Conservation (phyloP, 257 asterid genomes). For the Phtheirospermum japonicum region DNA sequence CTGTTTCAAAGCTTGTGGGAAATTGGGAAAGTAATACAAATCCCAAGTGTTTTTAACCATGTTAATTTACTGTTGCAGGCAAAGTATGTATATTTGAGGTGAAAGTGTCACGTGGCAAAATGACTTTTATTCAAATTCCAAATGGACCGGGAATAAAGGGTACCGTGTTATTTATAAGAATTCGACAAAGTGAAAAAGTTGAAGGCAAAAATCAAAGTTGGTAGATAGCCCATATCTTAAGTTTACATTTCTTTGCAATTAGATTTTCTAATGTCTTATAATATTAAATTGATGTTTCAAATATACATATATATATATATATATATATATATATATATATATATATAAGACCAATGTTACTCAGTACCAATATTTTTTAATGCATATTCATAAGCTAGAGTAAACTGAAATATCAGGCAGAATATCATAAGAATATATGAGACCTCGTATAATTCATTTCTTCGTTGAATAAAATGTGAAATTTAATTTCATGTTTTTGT, state of each 20-base stretch:
- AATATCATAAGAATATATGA: no score
- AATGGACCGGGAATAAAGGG: conserved; percentile 33
- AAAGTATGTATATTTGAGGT: conserved; percentile 8
- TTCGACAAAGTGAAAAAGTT: conserved; percentile 47
- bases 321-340: no score
- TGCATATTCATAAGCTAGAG: no score
- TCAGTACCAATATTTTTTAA: no score
- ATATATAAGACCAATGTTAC: no score
- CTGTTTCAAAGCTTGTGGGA: conserved; percentile 45
- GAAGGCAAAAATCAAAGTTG: conserved; percentile 35
- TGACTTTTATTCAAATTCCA: conserved; percentile 20
- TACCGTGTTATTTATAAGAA: conserved; percentile 22
- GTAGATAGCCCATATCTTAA: conserved; percentile 25
- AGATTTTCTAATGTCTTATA: neutral
- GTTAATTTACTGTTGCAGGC: neutral
- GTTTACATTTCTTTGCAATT: neutral
- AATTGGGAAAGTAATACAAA: conserved; percentile 42
- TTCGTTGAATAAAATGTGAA: no score
- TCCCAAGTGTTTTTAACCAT: conserved; percentile 24
- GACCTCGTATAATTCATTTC: no score
- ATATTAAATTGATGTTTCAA: no score
- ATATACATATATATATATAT: no score
- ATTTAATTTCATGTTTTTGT: no score
- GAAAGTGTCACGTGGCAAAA: conserved; percentile 44
- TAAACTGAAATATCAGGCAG: no score